Conservation (phyloP, 441 rosid species). For the Euphorbia celastroides region DNA sequence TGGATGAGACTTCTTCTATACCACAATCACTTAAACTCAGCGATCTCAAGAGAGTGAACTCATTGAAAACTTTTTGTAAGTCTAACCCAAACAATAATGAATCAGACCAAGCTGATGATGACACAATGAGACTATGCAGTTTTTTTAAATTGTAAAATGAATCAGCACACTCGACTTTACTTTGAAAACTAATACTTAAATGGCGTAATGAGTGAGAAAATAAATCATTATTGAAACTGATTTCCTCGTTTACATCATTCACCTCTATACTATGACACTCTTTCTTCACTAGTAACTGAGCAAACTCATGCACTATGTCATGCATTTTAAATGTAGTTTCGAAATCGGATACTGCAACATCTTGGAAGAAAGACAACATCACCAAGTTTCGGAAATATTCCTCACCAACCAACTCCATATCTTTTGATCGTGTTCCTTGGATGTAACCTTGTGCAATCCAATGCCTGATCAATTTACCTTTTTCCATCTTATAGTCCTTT, state of each 20-base stretch:
- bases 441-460: conserved; percentile 10
- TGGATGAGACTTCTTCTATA: too few relatives aligned
- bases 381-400: conserved; percentile 4
- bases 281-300: background rate
- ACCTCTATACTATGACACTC: background rate
- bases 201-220: background rate
- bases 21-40: background rate
- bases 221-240: background rate
- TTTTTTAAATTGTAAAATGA: background rate
- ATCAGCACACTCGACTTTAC: background rate
- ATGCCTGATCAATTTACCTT: background rate
- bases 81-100: too few relatives aligned
- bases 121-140: background rate
- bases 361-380: background rate
- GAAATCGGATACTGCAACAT: too few relatives aligned
- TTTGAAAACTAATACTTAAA: background rate
- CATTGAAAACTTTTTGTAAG: background rate
- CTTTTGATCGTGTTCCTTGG: background rate
- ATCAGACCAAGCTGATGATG: too few relatives aligned
- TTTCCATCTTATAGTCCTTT: background rate
- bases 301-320: conserved; percentile 15
- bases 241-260: background rate
- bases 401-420: background rate
- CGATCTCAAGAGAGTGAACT: conserved; percentile 4
- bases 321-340: conserved; percentile 18